A percentile compares a stretch with the other conserved stretches of the same genome.
phyloP scores from a whole-genome alignment of 441 rosid species.

The Hura crepitans region DNA sequence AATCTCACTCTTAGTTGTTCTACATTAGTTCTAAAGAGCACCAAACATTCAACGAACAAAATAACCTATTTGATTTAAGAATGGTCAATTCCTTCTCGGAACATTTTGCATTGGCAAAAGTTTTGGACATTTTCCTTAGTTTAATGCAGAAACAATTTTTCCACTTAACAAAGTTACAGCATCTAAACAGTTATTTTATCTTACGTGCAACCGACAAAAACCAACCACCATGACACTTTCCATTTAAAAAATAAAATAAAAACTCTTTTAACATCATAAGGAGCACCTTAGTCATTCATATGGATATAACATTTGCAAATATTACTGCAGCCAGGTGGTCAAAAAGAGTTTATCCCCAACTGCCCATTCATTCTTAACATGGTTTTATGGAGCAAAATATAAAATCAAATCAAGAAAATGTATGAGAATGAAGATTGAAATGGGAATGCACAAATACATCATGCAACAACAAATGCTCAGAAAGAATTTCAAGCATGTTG shows the following conservation, averaged over 20 bases:
- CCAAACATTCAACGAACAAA: not conserved
- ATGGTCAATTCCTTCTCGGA: not conserved
- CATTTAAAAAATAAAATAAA: not conserved
- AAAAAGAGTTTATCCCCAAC: not conserved
- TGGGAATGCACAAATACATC: not conserved
- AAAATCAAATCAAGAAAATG: not conserved
- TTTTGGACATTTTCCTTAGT: not conserved
- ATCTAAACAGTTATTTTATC: not conserved
- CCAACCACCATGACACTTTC: not conserved
- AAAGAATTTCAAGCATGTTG: not conserved
- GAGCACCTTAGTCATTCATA: not conserved
- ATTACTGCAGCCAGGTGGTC: not conserved
- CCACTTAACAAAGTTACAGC: not conserved
- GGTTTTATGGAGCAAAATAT: not conserved
- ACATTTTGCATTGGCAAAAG: not conserved
- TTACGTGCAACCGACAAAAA: not conserved
- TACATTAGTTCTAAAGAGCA: slow-evolving; percentile 9
- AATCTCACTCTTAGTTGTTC: slow-evolving; percentile 13
- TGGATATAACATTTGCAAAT: not conserved
- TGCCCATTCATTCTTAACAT: not conserved
- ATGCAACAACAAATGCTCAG: not conserved
- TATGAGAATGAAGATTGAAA: not conserved
- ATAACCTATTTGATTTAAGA: not conserved
- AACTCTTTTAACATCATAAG: not conserved
- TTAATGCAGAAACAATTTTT: not conserved